Evolutionary conservation across 2,329 filamentous ascomycete species (phyloP).

Genomic region (Zymoseptoria brevis): DNA sequence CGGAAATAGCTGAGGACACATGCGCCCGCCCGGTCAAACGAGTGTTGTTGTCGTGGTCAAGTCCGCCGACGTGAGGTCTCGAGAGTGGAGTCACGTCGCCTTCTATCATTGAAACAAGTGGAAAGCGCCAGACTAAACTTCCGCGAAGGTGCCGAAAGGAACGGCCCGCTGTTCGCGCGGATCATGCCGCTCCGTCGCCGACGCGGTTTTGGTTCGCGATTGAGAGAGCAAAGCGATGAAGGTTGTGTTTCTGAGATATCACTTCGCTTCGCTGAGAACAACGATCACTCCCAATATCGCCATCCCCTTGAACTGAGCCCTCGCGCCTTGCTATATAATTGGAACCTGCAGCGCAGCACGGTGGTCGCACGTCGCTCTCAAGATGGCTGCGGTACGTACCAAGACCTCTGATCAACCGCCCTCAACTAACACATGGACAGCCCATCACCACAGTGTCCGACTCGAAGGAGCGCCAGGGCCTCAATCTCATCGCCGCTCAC

Average conservation of each 20-base stretch:
- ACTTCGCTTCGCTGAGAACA: background rate
- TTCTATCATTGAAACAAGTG: background rate
- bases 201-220: background rate
- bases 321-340: background rate
- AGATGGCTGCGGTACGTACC: background rate
- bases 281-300: background rate
- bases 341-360: background rate
- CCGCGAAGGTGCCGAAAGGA: background rate
- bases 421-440: constrained; percentile 28
- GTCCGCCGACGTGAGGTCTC: background rate
- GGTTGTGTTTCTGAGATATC: background rate
- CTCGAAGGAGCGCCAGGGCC: constrained; percentile 87
- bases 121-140: background rate
- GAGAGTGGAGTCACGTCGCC: background rate
- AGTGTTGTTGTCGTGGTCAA: background rate
- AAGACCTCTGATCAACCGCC: background rate
- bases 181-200: background rate
- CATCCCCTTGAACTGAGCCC: background rate
- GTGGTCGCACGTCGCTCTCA: background rate
- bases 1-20: background rate
- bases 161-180: too few relatives aligned
- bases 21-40: background rate
- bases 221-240: background rate
- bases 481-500: constrained; percentile 96
- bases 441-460: constrained; percentile 79